phyloP scores from a whole-genome alignment of 2,329 filamentous ascomycete species.

The Ophiognomonia clavigignenti-juglandacearum region DNA sequence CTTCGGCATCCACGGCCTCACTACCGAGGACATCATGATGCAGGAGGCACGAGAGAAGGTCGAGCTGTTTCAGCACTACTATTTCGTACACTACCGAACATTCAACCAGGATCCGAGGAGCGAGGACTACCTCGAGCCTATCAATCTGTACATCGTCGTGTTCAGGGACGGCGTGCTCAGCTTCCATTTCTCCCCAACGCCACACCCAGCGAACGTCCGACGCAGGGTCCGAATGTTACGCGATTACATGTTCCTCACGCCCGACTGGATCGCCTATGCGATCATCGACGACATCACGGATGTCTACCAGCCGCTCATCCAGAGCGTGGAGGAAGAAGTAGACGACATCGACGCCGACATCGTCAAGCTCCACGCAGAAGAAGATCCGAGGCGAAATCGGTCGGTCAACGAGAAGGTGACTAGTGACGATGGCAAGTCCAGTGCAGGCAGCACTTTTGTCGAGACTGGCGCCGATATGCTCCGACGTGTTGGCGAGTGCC shows the following conservation, averaged over 20 bases:
- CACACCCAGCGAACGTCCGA: conserved; percentile 93
- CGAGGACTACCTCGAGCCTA: conserved; percentile 86
- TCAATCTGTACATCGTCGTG: conserved; percentile 96
- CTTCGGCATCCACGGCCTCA: conserved; percentile 93
- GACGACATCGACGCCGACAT: conserved; percentile 96
- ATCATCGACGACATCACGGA: conserved; percentile 98
- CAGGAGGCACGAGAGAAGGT: conserved; percentile 98
- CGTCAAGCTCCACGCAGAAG: conserved; percentile 67
- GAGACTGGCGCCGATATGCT: conserved; percentile 75
- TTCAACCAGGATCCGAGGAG: conserved; percentile 93
- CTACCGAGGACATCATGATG: conserved; percentile 93
- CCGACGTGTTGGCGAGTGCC: conserved; percentile 83
- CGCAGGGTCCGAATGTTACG: conserved; percentile 87
- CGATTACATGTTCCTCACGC: conserved; percentile 87
- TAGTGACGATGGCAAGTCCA: conserved; percentile 34
- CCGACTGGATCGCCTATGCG: conserved; percentile 98
- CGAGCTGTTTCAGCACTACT: conserved; percentile 94
- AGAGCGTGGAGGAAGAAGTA: conserved; percentile 90
- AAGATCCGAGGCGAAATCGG: conserved; percentile 36
- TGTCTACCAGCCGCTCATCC: conserved; percentile 87
- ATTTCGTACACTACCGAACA: conserved; percentile 96
- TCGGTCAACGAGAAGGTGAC: conserved; percentile 26
- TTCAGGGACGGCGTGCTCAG: conserved; percentile 93
- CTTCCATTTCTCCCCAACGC: conserved; percentile 95
- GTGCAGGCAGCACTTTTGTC: conserved; percentile 31